Conservation (phyloP, 306 rosid species). For the Dryas drummondii region DNA sequence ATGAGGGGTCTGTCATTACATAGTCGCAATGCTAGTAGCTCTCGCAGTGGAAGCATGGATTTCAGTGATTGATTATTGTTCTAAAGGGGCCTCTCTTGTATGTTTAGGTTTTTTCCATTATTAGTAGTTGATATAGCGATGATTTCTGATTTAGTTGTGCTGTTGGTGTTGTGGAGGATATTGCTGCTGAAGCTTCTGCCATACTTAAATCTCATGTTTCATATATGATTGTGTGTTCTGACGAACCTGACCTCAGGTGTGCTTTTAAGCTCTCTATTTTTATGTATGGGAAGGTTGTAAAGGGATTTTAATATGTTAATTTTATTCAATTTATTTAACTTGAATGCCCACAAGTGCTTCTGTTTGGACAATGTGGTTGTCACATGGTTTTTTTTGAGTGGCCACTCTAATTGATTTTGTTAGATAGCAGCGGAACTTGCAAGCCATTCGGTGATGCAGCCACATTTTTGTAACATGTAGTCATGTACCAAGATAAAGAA, state of each 20-base stretch:
- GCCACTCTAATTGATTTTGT: too few species aligned
- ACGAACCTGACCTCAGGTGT: constrained; percentile 6
- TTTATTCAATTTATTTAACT: constrained; percentile 5
- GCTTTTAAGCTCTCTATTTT: neutral
- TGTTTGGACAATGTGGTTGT: too few species aligned
- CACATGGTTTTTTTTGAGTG: too few species aligned
- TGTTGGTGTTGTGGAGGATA: neutral
- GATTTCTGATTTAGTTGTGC: constrained; percentile 7
- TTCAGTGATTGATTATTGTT: constrained; percentile 50
- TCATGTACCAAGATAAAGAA: too few species aligned
- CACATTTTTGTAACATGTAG: too few species aligned
- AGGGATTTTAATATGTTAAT: neutral
- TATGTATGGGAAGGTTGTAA: constrained; percentile 4
- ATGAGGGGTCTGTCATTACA: constrained; percentile 78
- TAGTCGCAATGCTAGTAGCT: constrained; percentile 79
- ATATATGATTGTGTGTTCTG: neutral
- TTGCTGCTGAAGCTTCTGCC: constrained; percentile 2
- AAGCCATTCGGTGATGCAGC: too few species aligned
- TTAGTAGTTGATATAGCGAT: neutral
- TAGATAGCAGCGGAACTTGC: too few species aligned
- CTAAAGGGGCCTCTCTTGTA: constrained; percentile 16
- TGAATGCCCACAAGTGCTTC: too few species aligned
- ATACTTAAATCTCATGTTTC: constrained; percentile 7
- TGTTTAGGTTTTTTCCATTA: neutral
- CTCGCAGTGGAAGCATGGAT: constrained; percentile 86